phyloP scores from a whole-genome alignment of 768 basidiomycete species.

The Boletus eberwhitei region DNA sequence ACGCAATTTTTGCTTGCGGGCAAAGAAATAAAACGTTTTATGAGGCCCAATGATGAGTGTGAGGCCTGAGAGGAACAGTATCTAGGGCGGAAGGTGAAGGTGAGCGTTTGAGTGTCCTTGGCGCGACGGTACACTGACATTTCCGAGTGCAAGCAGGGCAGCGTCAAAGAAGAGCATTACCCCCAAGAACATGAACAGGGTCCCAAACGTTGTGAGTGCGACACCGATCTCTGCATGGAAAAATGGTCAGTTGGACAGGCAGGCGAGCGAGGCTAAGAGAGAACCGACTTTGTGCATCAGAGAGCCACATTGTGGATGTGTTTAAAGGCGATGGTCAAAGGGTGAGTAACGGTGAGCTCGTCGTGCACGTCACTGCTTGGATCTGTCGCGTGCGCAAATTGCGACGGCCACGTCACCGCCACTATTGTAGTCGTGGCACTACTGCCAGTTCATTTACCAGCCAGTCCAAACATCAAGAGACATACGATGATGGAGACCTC shows the following conservation, averaged over 20 bases:
- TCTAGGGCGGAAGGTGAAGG: constrained; percentile 42
- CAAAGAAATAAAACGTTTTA: constrained; percentile 98
- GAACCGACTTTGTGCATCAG: constrained; percentile 47
- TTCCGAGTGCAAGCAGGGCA: constrained; percentile 92
- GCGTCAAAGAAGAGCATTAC: constrained; percentile 97
- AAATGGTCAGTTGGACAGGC: background rate
- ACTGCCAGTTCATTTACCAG: too few species aligned
- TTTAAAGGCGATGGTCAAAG: constrained; percentile 5
- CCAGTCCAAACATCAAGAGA: too few species aligned
- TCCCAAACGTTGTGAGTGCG: constrained; percentile 92
- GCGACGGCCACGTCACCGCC: constrained; percentile 24
- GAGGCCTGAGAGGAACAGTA: constrained; percentile 91
- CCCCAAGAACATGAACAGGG: constrained; percentile 93
- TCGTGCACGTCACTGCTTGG: background rate
- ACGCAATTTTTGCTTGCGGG: constrained; percentile 89
- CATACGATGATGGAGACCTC: too few species aligned
- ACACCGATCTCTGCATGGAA: constrained; percentile 83
- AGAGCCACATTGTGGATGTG: constrained; percentile 43
- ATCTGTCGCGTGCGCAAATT: constrained; percentile 2
- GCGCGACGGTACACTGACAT: constrained; percentile 51
- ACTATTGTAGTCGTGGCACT: background rate
- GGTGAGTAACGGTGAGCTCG: background rate
- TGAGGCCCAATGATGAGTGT: constrained; percentile 96
- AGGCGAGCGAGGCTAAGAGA: background rate
- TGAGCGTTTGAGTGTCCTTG: constrained; percentile 3